Evolutionary conservation across 805 yeast genomes (phyloP).

Genomic region (Ogataea salicorniae): DNA sequence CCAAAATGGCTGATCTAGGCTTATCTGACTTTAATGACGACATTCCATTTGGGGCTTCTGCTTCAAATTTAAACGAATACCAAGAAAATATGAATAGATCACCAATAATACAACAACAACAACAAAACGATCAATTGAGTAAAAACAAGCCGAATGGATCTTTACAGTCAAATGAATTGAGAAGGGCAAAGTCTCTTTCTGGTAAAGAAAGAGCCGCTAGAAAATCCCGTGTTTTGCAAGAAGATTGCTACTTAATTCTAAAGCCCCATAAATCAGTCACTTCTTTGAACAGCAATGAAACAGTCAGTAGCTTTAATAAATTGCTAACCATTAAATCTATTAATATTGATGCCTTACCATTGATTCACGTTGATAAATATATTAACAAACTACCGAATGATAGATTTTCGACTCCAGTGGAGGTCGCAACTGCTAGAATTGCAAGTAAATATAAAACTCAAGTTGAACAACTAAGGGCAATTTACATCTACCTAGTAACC

Average conservation of each 20-base stretch:
- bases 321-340: conserved; percentile 1
- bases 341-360: conserved; percentile 21
- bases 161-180: conserved; percentile 42
- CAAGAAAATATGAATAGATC: background rate
- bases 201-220: conserved; percentile 65
- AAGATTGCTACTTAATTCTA: conserved; percentile 54
- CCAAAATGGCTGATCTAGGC: conserved; percentile 7
- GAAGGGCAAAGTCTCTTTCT: conserved; percentile 67
- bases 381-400: conserved; percentile 34
- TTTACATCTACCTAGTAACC: conserved; percentile 57
- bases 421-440: conserved; percentile 49
- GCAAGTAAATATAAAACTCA: conserved; percentile 47
- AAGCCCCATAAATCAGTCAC: conserved; percentile 54
- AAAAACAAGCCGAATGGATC: background rate
- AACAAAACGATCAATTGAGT: background rate
- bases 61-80: conserved; percentile 34
- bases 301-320: conserved; percentile 8
- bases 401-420: conserved; percentile 44
- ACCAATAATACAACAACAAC: background rate
- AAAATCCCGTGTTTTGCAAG: conserved; percentile 55
- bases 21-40: conserved; percentile 8
- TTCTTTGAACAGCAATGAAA: conserved; percentile 44
- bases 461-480: conserved; percentile 59
- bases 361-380: conserved; percentile 39
- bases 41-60: conserved; percentile 35